Evolutionary conservation across 2,329 filamentous ascomycete genomes (phyloP), one percentile per base, ranked within the genome.

Genomic region (Juglanconis oblonga): DNA sequence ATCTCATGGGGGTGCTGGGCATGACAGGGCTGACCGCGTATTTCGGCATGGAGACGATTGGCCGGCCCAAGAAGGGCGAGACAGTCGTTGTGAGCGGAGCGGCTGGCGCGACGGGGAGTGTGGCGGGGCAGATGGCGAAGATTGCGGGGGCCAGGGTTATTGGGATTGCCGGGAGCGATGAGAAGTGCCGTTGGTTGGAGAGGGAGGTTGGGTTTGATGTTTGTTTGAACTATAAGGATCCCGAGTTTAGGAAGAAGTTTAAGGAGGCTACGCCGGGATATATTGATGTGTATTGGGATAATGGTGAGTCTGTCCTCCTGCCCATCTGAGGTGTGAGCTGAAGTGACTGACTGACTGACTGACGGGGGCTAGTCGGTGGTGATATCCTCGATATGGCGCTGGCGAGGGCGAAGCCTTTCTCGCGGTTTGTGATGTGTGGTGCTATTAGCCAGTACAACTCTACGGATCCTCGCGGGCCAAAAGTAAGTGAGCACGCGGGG

Each of bases 251-350:
- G 67, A 72, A 79, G 64, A 79, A 87, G 72, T 83, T 91, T 67
- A 79, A 80, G 65, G 80, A 79, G 48, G 85, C 82, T 3, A 89
- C 87, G n/a, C 80, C 79, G 48, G 74, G 79, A 8, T 71, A 60
- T 44, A 88, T 87, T 57, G 85, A 89, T 73, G 87, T 91, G n/a
- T 91, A 86, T 72, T 91, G 85, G 70, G 88, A 91, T 73, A 91
- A 91, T 74, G 68, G 67, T 67, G 11, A 64, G 65, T 61, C 52
- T 7, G 1, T 3, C 3, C 9, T 31, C 33, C 13, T 29, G 45
- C 38, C 7, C n/a, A 31, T 5, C 2, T 47, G 45, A 29, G 13
- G 2, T 31, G 3, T 44, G n/a, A 3, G 9, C 14, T 17, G 10
- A 6, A 32, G 13, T 31, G n/a, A 33, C 6, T 31, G n/a, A 24